Evolutionary conservation across 306 rosid genomes (phyloP).

Genomic region (Erythrophleum fordii): DNA sequence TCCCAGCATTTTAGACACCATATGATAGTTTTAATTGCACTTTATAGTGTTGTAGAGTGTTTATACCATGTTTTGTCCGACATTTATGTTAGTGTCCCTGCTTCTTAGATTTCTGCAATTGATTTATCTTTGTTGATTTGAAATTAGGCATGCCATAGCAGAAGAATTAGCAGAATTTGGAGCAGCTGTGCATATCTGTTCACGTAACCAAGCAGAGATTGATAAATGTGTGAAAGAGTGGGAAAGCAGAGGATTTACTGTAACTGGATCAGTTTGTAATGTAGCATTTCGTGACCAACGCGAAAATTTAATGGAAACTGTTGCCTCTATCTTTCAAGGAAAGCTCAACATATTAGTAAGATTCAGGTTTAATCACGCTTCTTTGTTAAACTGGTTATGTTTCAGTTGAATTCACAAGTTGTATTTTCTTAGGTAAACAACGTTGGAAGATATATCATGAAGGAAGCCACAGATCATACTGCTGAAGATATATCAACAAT

Average conservation of each 20-base stretch:
- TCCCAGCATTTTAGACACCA: too few species aligned
- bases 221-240: conserved; percentile 34
- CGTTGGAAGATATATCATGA: not conserved
- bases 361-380: not conserved
- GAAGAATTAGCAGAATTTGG: conserved; percentile 34
- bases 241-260: conserved; percentile 25
- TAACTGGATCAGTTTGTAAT: conserved; percentile 8
- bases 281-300: not conserved
- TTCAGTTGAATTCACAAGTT: not conserved
- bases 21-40: too few species aligned
- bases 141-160: conserved; percentile 14
- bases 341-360: conserved; percentile 41
- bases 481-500: conserved; percentile 44
- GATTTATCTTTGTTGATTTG: not conserved
- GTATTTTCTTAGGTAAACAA: conserved; percentile 49
- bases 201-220: conserved; percentile 33
- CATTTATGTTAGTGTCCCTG: not conserved
- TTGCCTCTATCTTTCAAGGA: conserved; percentile 10
- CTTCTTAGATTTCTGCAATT: not conserved
- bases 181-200: conserved; percentile 34
- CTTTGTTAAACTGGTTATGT: not conserved
- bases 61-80: not conserved
- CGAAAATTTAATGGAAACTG: conserved; percentile 11
- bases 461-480: conserved; percentile 35
- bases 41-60: not conserved